These are phyloP conservation scores for Naegleria fowleri DNA, from an alignment of 208 protist species.

Conservation along the genomic window DNA sequence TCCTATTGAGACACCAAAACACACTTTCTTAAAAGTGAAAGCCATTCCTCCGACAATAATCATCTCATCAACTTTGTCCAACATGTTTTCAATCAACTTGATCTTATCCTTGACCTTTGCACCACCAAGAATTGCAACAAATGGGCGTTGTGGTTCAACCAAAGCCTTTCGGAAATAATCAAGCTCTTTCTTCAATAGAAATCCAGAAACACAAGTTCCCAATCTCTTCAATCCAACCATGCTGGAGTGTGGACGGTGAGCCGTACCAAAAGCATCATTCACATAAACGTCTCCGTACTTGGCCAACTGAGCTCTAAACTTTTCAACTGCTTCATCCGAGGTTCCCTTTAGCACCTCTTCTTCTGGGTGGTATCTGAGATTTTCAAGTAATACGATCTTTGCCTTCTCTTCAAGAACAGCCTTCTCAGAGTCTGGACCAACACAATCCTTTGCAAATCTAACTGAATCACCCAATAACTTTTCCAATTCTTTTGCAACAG, in stretches of 20 bases:
- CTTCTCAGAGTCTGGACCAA: constrained; percentile 17
- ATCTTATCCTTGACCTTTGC: constrained; percentile 90
- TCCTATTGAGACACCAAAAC: constrained; percentile 36
- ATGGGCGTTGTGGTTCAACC: constrained; percentile 63
- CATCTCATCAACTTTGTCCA: constrained; percentile 83
- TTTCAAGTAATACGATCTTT: constrained; percentile 78
- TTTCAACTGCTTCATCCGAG: constrained; percentile 46
- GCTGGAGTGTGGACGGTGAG: constrained; percentile 64
- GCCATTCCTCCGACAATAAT: constrained; percentile 90
- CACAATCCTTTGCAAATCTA: constrained; percentile 31
- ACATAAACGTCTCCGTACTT: constrained; percentile 82
- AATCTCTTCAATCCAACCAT: constrained; percentile 50
- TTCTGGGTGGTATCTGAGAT: constrained; percentile 88
- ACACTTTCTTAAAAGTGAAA: constrained; percentile 68
- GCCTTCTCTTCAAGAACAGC: neutral
- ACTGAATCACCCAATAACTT: constrained; percentile 16
- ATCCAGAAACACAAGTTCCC: constrained; percentile 74
- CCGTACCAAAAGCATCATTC: constrained; percentile 91
- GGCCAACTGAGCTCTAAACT: constrained; percentile 50
- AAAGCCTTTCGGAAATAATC: constrained; percentile 92
- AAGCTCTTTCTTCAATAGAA: constrained; percentile 97
- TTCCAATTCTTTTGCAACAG: neutral
- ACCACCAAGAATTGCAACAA: constrained; percentile 92
- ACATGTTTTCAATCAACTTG: constrained; percentile 82
- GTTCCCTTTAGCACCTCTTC: constrained; percentile 67